phyloP scores from a whole-genome alignment of 106 monocot genomes.

The Xerophyta viscosa region DNA sequence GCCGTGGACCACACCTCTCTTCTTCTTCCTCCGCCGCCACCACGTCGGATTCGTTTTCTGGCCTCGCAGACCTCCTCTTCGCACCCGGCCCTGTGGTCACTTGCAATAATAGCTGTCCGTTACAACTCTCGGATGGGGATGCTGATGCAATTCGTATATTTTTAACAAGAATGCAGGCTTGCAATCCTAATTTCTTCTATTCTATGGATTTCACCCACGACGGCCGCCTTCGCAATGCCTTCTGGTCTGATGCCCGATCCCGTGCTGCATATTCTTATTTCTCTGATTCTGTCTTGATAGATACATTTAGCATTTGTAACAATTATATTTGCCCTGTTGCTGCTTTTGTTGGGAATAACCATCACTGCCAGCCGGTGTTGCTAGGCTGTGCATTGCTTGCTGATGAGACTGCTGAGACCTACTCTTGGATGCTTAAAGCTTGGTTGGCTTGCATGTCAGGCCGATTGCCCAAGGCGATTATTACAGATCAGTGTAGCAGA shows the following conservation, averaged over 20 bases:
- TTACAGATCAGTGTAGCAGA: conserved; percentile 34
- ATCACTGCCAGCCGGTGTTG: conserved; percentile 42
- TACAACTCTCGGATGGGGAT: conserved; percentile 36
- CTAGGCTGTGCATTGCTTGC: conserved; percentile 41
- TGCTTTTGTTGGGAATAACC: conserved; percentile 45
- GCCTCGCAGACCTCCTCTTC: conserved; percentile 36
- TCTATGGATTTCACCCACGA: conserved; percentile 38
- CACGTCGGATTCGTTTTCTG: conserved; percentile 14
- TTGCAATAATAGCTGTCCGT: neutral
- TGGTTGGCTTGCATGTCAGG: conserved; percentile 52
- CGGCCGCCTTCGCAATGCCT: conserved; percentile 21
- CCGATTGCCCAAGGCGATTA: conserved; percentile 29
- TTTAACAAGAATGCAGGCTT: conserved; percentile 54
- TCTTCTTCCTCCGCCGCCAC: neutral
- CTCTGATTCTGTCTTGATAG: conserved; percentile 30
- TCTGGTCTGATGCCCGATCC: conserved; percentile 45
- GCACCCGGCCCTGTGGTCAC: no score
- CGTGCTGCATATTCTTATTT: conserved; percentile 40
- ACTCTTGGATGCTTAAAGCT: conserved; percentile 44
- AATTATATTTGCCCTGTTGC: conserved; percentile 30
- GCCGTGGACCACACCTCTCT: neutral
- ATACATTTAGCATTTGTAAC: conserved; percentile 19
- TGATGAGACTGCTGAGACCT: conserved; percentile 42
- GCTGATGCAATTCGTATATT: conserved; percentile 29
- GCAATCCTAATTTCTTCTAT: conserved; percentile 39